Base-by-base conservation (phyloP, 1,139 yeast species). In the Blastobotrys aristatus region DNA sequence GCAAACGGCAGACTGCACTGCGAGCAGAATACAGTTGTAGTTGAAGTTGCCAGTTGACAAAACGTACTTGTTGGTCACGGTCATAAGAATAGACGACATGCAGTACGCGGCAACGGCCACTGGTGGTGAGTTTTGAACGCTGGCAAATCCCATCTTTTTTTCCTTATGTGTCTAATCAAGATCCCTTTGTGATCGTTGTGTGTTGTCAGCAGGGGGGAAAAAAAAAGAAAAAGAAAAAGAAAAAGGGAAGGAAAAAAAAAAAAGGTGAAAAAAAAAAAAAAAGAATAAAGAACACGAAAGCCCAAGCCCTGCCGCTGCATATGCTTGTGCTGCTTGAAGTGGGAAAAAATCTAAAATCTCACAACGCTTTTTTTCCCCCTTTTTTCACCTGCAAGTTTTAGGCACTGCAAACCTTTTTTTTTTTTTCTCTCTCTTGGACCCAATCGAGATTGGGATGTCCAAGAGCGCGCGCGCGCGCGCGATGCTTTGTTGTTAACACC, bases 21-120 rank as follows among this genome's bases (percentile, higher is more conserved):
- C 72, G 66, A 94, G 75, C 65, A 92, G 76, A 62, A 92, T 82
- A 66, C 89, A 89, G 73, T 89, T 88, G 77, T 92, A 79, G 75
- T 90, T 92, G 76, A 92, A 92, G 48, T 76, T 70, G 54, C 77
- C 76, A n/a, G n/a, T n/a, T 42, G 90, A 82, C 51, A 92, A 82
- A 53, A 92, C 97, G 65, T 81, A 89, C 72, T 92, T 92, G 76
- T 92, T 92, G 53, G 97, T 90, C 54, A 90, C 87, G n/a, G 98
- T 92, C 98, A 92, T 92, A 68, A 90, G 72, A 61, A 92, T 90
- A 21, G 97, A 92, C 26, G 97, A 85, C 51, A 78, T 76, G 75
- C 97, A 92, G 79, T 92, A 92, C 36, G 88, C 77, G 54, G 82
- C 68, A 60, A 90, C 87, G 49, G 97, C 89, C 57, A 87, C 75